A percentile compares a stretch with the other conserved stretches of the same genome.
Evolutionary conservation across 2,329 filamentous ascomycete genomes (phyloP).

Genomic region (Boeremia exigua): DNA sequence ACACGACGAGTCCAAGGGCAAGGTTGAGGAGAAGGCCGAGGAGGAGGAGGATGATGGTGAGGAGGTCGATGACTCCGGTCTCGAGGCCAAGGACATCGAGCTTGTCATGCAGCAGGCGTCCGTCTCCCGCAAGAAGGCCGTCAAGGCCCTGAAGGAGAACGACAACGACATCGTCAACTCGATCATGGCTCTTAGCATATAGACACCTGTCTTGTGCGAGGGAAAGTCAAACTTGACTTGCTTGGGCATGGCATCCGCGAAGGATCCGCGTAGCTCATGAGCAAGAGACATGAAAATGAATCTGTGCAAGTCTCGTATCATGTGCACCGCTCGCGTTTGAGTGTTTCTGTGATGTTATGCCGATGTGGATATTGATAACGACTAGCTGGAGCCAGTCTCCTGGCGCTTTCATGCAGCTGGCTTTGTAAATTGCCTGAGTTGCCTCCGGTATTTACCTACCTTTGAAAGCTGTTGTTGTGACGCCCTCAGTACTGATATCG

Average conservation of each 20-base stretch:
- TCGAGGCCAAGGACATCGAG: slow-evolving; percentile 99
- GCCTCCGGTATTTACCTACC: not conserved
- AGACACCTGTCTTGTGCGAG: slow-evolving; percentile 26
- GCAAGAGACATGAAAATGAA: slow-evolving; percentile 39
- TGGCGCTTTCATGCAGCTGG: not conserved
- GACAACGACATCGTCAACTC: slow-evolving; percentile 99
- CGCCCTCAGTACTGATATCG: not conserved
- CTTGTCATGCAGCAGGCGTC: slow-evolving; percentile 97
- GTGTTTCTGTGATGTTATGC: not conserved
- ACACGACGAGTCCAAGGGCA: slow-evolving; percentile 64
- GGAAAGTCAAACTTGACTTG: slow-evolving; percentile 21
- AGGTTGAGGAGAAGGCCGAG: slow-evolving; percentile 64
- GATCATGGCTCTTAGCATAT: slow-evolving; percentile 88
- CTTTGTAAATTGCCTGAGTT: not conserved
- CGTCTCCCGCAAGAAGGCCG: slow-evolving; percentile 96
- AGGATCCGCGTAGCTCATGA: slow-evolving; percentile 21
- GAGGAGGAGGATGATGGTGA: slow-evolving; percentile 91
- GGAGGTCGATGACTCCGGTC: slow-evolving; percentile 90
- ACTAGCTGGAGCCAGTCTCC: not conserved
- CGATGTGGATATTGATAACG: not conserved
- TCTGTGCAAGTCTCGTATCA: slow-evolving; percentile 20
- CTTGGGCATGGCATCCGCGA: slow-evolving; percentile 21
- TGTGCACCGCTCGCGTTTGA: not conserved
- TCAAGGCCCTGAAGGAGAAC: slow-evolving; percentile 98
- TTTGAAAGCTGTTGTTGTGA: not conserved